Base-by-base conservation (phyloP, 176 grass and related monocot genomes). In the Areca catechu region DNA sequence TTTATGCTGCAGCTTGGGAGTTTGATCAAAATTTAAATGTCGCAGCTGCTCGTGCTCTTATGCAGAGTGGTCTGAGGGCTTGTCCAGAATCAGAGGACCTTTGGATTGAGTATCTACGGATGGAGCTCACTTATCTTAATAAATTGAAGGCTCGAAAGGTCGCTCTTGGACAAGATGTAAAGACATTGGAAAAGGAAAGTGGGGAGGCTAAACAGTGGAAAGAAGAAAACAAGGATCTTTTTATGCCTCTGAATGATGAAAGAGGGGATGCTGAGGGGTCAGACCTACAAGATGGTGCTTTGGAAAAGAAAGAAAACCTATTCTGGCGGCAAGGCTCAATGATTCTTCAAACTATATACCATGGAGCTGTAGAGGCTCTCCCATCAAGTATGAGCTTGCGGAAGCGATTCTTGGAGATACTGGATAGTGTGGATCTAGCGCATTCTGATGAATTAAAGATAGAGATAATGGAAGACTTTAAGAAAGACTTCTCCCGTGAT, bases 1-100 rank as follows among this genome's bases (percentile, higher is more conserved):
- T 97, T 18, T 97, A 97, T 63, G 86, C 92, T 1, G 86, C 92
- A 52, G 80, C 92, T 24, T 97, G 86, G 86, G 92, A 97, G 77
- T 97, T 97, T n/a, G 87, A 97, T 37, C 83, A 88, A 58, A 97
- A 97, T 79, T 72, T 97, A 28, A 97, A 97, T 66, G 92, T 88
- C 7, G 68, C 75, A 9, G 86, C 92, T 22, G 92, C 87, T 68
- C 83, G 92, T 74, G 83, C 87, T 34, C 74, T 97, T 10, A 97
- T 97, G 92, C 92, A 91, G 51, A 90, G 75, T 20, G 87, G 86
- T 67, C 83, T 97, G 51, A 88, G 92, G 71, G 74, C 80, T 50
- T 91, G 86, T 76, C 78, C 80, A 5, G 75, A 85, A 53, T 88
- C 92, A 29, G 86, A 97, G 71, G 92, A 91, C 74, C 77, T 97